Conservation (phyloP, 208 protist species). For the Leishmania martiniquensis region DNA sequence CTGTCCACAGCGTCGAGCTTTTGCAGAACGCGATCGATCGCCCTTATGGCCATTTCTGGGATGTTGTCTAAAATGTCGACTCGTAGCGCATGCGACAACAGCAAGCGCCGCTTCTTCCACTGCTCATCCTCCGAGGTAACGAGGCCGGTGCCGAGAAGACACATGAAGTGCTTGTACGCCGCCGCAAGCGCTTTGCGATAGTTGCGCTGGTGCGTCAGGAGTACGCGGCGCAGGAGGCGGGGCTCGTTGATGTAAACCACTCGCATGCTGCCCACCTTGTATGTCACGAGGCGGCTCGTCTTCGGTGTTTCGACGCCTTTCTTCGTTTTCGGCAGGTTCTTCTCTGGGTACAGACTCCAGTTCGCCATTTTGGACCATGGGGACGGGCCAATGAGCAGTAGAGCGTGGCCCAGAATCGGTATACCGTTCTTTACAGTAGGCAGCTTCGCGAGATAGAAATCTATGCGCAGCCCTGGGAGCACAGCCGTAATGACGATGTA, state of each 20-base stretch:
- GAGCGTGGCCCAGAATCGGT: slow-evolving; percentile 79
- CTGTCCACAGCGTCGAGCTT: slow-evolving; percentile 44
- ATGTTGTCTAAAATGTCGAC: slow-evolving; percentile 89
- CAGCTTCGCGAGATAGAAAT: slow-evolving; percentile 69
- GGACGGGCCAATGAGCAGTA: slow-evolving; percentile 60
- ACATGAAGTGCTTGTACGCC: slow-evolving; percentile 92
- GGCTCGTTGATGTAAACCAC: slow-evolving; percentile 89
- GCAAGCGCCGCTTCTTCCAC: slow-evolving; percentile 85
- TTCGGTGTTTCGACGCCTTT: slow-evolving; percentile 7
- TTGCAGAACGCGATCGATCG: slow-evolving; percentile 64
- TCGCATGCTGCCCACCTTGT: slow-evolving; percentile 77
- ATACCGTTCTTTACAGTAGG: slow-evolving; percentile 65
- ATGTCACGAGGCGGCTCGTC: slow-evolving; percentile 63
- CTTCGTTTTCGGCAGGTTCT: slow-evolving; percentile 33
- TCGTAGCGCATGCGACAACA: slow-evolving; percentile 84
- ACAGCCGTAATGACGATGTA: slow-evolving; percentile 55
- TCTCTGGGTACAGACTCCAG: slow-evolving; percentile 75
- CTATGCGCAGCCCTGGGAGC: slow-evolving; percentile 62
- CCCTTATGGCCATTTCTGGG: slow-evolving; percentile 71
- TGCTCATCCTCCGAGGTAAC: slow-evolving; percentile 87
- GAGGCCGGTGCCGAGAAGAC: slow-evolving; percentile 86
- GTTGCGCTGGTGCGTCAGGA: slow-evolving; percentile 85
- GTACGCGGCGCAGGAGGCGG: slow-evolving; percentile 76
- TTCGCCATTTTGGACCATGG: slow-evolving; percentile 81
- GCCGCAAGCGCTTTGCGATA: slow-evolving; percentile 84